A percentile compares a stretch with the other conserved stretches of the same genome.
These are phyloP conservation scores for Teunomyces lycoperdinae DNA, from an alignment of 805 yeast species.

Conservation along the genomic window DNA sequence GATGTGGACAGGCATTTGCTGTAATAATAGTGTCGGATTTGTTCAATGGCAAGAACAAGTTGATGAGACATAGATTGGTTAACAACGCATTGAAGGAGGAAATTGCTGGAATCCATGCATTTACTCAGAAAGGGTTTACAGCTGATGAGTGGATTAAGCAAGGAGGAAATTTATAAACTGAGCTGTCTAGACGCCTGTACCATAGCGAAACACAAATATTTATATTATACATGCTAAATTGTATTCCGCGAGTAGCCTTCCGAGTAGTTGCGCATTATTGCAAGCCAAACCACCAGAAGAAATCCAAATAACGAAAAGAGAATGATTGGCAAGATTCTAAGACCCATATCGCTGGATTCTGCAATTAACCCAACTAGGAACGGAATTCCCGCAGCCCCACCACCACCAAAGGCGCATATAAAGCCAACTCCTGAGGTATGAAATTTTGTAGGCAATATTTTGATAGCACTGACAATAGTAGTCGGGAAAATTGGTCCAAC, in stretches of 20 bases:
- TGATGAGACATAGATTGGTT: constrained; percentile 84
- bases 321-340: constrained; percentile 30
- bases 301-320: constrained; percentile 22
- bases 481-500: constrained; percentile 66
- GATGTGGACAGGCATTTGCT: constrained; percentile 98
- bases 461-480: constrained; percentile 60
- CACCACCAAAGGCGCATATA: constrained; percentile 76
- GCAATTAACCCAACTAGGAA: constrained; percentile 55
- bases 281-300: constrained; percentile 26
- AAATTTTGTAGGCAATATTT: constrained; percentile 55
- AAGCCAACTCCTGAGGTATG: constrained; percentile 71
- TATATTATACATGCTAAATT: not conserved
- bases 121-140: constrained; percentile 87
- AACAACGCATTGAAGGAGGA: constrained; percentile 80
- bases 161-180: constrained; percentile 23
- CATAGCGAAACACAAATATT: not conserved
- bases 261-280: not conserved
- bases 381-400: constrained; percentile 78
- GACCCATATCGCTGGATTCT: constrained; percentile 31
- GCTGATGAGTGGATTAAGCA: constrained; percentile 74
- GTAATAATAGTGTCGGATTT: constrained; percentile 74
- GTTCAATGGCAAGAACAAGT: constrained; percentile 78
- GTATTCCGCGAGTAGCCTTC: not conserved
- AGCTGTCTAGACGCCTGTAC: not conserved
- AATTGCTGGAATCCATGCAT: constrained; percentile 86